Evolutionary conservation across 192 early-diverging fungal genomes (phyloP).

Genomic region (Chytriomyces sp.): DNA sequence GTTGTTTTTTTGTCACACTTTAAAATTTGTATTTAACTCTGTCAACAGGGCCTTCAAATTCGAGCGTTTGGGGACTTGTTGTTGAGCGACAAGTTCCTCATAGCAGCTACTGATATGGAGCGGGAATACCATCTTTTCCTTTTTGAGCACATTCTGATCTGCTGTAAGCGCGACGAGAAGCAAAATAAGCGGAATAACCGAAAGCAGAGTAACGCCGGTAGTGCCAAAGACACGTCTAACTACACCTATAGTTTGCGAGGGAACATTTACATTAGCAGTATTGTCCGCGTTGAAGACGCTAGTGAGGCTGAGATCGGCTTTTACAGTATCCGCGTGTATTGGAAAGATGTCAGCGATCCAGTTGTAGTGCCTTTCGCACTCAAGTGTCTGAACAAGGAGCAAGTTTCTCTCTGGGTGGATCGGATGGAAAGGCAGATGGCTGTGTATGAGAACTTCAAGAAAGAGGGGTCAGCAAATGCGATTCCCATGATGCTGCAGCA

Average conservation of each 20-base stretch:
- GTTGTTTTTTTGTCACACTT: constrained; percentile 1
- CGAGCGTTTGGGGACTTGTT: constrained; percentile 78
- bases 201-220: constrained; percentile 45
- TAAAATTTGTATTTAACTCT: neutral
- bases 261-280: constrained; percentile 82
- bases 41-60: constrained; percentile 63
- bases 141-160: constrained; percentile 91
- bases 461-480: too few species aligned
- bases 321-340: constrained; percentile 73
- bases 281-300: constrained; percentile 71
- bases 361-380: constrained; percentile 86
- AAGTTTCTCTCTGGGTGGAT: constrained; percentile 84
- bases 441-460: constrained; percentile 14
- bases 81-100: constrained; percentile 84
- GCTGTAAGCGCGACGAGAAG: constrained; percentile 70
- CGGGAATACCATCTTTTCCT: constrained; percentile 85
- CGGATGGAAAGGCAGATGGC: constrained; percentile 77
- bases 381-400: constrained; percentile 89
- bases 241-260: constrained; percentile 66
- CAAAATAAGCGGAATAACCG: constrained; percentile 53
- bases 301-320: constrained; percentile 36
- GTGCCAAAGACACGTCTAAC: constrained; percentile 11
- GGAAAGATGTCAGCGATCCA: constrained; percentile 64
- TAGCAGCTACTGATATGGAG: constrained; percentile 78
- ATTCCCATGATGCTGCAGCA: too few species aligned